phyloP scores from a whole-genome alignment of 2,329 filamentous ascomycete genomes.

The Ophiostoma ips region DNA sequence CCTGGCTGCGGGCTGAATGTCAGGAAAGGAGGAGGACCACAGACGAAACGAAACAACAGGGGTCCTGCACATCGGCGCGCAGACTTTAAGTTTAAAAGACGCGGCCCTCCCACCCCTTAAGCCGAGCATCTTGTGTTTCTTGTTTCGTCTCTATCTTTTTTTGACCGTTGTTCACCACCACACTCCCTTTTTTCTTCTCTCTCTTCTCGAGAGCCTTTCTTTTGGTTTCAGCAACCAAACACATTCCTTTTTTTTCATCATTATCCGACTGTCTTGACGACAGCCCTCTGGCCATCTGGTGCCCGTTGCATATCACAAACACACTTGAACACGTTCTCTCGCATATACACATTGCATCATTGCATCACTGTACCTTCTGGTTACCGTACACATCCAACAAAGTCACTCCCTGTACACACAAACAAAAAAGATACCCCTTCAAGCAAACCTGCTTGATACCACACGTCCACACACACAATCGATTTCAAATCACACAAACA shows the following conservation, averaged over 20 bases:
- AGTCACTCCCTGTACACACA: neutral
- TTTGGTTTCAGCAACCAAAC: neutral
- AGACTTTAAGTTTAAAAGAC: neutral
- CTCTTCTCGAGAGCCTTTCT: neutral
- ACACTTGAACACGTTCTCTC: neutral
- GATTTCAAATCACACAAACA: neutral
- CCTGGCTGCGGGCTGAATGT: neutral
- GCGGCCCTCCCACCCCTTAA: neutral
- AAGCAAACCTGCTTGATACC: neutral
- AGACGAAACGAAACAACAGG: neutral
- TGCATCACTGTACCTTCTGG: neutral
- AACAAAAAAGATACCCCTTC: neutral
- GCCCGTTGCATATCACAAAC: neutral
- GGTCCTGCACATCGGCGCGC: neutral
- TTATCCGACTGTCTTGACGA: conserved; percentile 1
- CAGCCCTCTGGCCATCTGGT: neutral
- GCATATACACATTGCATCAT: too few species aligned
- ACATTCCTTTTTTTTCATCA: conserved; percentile 3
- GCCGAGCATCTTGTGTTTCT: neutral
- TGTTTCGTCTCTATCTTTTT: neutral
- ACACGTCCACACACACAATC: neutral
- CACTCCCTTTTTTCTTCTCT: neutral
- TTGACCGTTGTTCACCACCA: neutral
- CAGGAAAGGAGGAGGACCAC: neutral
- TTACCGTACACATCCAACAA: neutral